Percentiles rank a stretch among this genome's conserved stretches.
Conservation (phyloP, 116 monocot species). For the Cymodocea nodosa region DNA sequence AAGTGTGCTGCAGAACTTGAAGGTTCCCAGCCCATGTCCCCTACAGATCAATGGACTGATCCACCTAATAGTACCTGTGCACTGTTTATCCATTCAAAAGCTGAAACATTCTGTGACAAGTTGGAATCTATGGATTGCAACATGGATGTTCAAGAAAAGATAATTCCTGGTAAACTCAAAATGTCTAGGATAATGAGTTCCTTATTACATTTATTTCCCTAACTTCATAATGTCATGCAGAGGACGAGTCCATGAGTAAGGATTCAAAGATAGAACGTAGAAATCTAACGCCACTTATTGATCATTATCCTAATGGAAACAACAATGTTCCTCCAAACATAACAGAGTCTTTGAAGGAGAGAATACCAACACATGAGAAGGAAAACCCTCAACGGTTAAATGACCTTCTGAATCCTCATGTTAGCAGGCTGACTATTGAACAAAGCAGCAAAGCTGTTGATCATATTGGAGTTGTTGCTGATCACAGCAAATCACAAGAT, state of each 20-base stretch:
- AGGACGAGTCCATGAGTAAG: constrained; percentile 40
- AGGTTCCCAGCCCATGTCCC: constrained; percentile 46
- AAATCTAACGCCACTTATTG: constrained; percentile 8
- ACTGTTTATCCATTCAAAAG: constrained; percentile 50
- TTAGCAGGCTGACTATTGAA: constrained; percentile 15
- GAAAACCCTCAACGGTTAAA: constrained; percentile 5
- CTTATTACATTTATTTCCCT: background rate
- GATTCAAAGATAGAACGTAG: constrained; percentile 31
- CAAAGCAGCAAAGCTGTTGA: constrained; percentile 20
- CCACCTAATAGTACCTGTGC: constrained; percentile 77
- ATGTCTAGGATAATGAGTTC: background rate
- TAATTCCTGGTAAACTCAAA: constrained; percentile 33
- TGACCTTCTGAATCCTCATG: constrained; percentile 5
- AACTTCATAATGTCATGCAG: constrained; percentile 13
- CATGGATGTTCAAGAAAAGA: constrained; percentile 19
- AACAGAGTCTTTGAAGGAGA: constrained; percentile 13
- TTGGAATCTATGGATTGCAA: constrained; percentile 23
- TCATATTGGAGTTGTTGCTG: constrained; percentile 24
- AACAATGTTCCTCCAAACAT: constrained; percentile 20
- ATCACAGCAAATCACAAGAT: constrained; percentile 9
- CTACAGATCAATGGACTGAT: constrained; percentile 32
- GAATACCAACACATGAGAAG: constrained; percentile 15
- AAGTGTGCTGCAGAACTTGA: constrained; percentile 52
- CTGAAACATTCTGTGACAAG: constrained; percentile 35
- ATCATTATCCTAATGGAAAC: constrained; percentile 21